Conservation (phyloP, 345 rosid genomes). For the Citrus medica region DNA sequence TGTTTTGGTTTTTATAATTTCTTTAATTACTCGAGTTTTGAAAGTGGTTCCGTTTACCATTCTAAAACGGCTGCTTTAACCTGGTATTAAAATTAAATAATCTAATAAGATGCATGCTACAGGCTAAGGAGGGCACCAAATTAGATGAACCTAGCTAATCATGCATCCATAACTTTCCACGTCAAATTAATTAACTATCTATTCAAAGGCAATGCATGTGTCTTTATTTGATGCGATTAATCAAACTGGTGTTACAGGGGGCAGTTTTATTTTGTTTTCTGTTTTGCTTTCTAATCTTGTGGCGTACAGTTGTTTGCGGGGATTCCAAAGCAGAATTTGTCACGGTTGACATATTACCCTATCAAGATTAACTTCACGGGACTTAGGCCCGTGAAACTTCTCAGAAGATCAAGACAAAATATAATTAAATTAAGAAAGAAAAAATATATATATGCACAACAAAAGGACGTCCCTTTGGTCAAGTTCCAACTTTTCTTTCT, state of each 20-base stretch:
- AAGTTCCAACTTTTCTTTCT: background rate
- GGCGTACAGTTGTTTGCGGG: too few relatives aligned
- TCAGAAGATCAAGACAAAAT: background rate
- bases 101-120: background rate
- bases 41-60: background rate
- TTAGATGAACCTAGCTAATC: background rate
- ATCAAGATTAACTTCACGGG: background rate
- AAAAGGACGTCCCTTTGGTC: background rate
- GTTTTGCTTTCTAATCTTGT: too few relatives aligned
- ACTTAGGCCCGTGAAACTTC: background rate
- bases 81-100: background rate
- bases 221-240: background rate
- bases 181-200: background rate
- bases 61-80: constrained; percentile 7
- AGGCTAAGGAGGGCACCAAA: background rate
- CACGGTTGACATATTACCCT: background rate
- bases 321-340: background rate
- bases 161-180: background rate
- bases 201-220: background rate
- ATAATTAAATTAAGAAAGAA: background rate
- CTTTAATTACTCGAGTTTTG: background rate
- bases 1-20: background rate
- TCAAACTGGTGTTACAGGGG: background rate
- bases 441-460: background rate
- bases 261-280: too few relatives aligned